Base-by-base conservation (phyloP, 495 filamentous ascomycete species). In the Aspergillus baeticus region DNA sequence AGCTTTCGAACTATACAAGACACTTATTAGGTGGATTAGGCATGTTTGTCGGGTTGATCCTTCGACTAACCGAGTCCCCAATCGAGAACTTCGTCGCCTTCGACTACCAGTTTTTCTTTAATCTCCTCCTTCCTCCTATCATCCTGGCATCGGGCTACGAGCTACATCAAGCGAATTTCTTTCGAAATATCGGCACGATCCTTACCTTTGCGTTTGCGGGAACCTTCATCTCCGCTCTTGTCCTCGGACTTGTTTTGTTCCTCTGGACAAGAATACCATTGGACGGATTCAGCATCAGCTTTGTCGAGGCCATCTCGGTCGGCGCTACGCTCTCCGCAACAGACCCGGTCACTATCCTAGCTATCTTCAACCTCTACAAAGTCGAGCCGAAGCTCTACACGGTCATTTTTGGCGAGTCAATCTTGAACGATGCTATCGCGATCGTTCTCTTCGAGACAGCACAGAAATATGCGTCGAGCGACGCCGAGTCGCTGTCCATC, bases 81-180 rank as follows among this genome's bases (percentile, higher is more conserved):
- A 91, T 98, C 54, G 88, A 90, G 69, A 86, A 87, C 58, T 82
- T 88, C 57, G 89, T 98, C 59, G 94, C 87, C 69, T 98, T 98
- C 78, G 86, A 98, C 76, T 96, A 98, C 70, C 92, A 97, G 65
- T 92, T 96, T 72, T 98, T 98, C 79, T 98, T 98, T 78, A 98
- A 98, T 71, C 84, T 98, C 52, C 87, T 98, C 36, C 86, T 98
- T 29, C 94, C 94, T 33, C 94, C 94, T 7, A 98, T 98, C 66
- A 98, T 98, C 70, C 80, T 98, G 38, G 92, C 92, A 34, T 96
- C 92, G 31, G 94, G 94, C 37, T 98, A 98, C 75, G 94, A 98
- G 72, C 72, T 98, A 35, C 94, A 98, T 69, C 94, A 98, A 75
- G 91, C 87, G 54, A 98, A 98, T 75, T 98, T 98, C 77, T 98